Evolutionary conservation across 805 yeast species (phyloP).

Genomic region (Saturnispora ahearnii): DNA sequence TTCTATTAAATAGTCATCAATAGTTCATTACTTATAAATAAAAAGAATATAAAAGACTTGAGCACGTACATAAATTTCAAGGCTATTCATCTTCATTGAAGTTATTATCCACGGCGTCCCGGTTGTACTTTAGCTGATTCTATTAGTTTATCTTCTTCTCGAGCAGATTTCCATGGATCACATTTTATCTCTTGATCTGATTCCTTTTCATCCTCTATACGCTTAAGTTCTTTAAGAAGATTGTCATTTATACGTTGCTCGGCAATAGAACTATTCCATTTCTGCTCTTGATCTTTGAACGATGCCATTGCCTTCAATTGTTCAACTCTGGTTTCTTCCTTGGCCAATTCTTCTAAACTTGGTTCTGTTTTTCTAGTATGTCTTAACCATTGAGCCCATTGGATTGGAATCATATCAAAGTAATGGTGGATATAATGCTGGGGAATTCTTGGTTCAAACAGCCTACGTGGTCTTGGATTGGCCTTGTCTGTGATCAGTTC

Average conservation of each 20-base stretch:
- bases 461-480: constrained; percentile 44
- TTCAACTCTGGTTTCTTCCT: constrained; percentile 49
- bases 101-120: neutral
- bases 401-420: constrained; percentile 51
- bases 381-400: constrained; percentile 78
- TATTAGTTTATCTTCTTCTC: neutral
- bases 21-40: constrained; percentile 22
- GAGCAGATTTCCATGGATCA: constrained; percentile 9
- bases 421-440: constrained; percentile 48
- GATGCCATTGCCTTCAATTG: constrained; percentile 42
- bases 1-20: neutral
- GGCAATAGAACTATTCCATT: constrained; percentile 12
- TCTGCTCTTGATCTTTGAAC: constrained; percentile 37
- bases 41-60: neutral
- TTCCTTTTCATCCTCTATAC: neutral
- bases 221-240: constrained; percentile 18
- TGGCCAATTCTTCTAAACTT: constrained; percentile 47
- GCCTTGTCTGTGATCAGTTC: constrained; percentile 48
- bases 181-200: neutral
- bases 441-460: constrained; percentile 46
- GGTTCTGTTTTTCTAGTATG: constrained; percentile 55
- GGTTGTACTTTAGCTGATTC: constrained; percentile 2
- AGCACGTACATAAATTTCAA: neutral
- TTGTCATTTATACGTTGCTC: constrained; percentile 17
- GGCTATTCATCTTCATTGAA: too few species aligned